phyloP scores from a whole-genome alignment of 2,329 filamentous ascomycete genomes.

The Furcasterigmium sp. region DNA sequence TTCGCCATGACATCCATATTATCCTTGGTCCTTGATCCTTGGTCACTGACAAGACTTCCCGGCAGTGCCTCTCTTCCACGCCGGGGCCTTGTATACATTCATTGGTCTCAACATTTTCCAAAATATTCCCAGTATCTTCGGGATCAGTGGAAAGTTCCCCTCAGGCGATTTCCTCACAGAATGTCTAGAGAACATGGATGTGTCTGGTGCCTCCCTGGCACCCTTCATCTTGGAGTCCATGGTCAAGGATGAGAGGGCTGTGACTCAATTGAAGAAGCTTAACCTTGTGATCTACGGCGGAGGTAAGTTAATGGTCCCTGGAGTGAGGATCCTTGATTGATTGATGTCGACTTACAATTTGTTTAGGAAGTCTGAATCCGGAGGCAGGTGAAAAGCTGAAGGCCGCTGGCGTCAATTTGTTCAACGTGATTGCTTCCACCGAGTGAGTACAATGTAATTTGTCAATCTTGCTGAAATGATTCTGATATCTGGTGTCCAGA shows the following conservation, averaged over 20 bases:
- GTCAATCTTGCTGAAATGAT: too few species aligned
- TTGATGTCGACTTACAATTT: constrained; percentile 13
- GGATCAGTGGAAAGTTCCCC: constrained; percentile 25
- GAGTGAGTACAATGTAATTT: constrained; percentile 24
- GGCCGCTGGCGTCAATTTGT: constrained; percentile 24
- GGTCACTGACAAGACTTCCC: constrained; percentile 1
- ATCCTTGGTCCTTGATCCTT: too few species aligned
- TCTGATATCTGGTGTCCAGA: constrained; percentile 16
- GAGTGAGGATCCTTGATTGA: not conserved
- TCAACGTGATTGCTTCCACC: constrained; percentile 34
- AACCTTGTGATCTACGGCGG: constrained; percentile 29
- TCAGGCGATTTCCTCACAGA: constrained; percentile 26
- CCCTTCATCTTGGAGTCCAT: constrained; percentile 39
- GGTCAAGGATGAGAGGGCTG: constrained; percentile 23
- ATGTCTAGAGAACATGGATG: constrained; percentile 19
- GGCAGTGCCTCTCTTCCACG: constrained; percentile 33
- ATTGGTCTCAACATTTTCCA: constrained; percentile 23
- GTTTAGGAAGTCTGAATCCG: constrained; percentile 16
- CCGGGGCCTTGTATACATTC: constrained; percentile 22
- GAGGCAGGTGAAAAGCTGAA: constrained; percentile 31
- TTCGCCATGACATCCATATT: too few species aligned
- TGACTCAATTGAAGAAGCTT: constrained; percentile 23
- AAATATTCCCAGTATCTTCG: constrained; percentile 19
- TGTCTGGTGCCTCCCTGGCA: constrained; percentile 23
- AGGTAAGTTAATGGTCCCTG: constrained; percentile 20